These are phyloP conservation scores for Pholiota adiposa DNA, from an alignment of 1,284 basidiomycete genomes.

Conservation along the genomic window DNA sequence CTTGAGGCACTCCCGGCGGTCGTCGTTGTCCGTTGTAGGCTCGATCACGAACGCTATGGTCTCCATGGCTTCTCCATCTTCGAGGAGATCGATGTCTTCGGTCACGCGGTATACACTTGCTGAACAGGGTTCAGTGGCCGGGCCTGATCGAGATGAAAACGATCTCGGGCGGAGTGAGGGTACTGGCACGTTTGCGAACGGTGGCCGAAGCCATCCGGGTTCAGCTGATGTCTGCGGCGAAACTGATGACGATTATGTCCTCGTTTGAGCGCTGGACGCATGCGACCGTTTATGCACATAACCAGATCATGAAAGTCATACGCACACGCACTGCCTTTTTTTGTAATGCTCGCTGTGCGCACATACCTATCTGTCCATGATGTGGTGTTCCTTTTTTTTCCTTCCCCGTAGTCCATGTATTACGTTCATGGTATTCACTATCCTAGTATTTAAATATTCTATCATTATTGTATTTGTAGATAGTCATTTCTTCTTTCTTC, in stretches of 20 bases:
- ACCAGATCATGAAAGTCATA: no score
- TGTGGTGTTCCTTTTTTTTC: no score
- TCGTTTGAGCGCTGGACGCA: slow-evolving; percentile 2
- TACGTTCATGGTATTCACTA: no score
- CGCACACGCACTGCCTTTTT: no score
- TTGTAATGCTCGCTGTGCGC: no score
- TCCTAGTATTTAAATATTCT: background rate
- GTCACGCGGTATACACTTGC: background rate
- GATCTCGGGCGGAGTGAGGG: slow-evolving; percentile 9
- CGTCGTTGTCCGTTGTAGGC: background rate
- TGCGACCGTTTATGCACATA: background rate
- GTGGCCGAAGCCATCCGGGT: background rate
- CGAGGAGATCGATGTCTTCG: slow-evolving; percentile 1
- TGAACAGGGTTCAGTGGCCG: slow-evolving; percentile 6
- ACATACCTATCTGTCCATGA: no score
- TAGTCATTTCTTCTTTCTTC: background rate
- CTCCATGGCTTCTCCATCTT: background rate
- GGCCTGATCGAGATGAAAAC: slow-evolving; percentile 8
- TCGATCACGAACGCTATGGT: background rate
- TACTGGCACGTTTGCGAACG: background rate
- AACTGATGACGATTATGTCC: slow-evolving; percentile 1
- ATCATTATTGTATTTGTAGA: background rate
- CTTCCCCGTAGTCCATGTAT: no score
- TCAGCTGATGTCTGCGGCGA: background rate
- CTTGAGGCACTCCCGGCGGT: background rate